These are phyloP conservation scores for Lolium perenne DNA, from an alignment of 176 grass and related monocot genomes.

Conservation along the genomic window DNA sequence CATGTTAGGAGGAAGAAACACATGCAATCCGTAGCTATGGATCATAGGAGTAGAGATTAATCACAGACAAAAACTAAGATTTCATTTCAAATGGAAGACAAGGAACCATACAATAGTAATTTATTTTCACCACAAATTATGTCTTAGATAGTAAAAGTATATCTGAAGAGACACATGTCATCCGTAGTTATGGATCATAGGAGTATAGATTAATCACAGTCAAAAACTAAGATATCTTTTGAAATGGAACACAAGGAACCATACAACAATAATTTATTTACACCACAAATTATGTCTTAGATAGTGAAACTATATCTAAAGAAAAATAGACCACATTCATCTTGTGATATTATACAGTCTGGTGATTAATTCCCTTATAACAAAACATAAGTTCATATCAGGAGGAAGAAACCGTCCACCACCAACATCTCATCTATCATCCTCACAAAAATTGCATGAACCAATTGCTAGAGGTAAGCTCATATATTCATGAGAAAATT, in stretches of 20 bases:
- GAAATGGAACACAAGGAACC: no score
- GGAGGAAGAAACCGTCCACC: background rate
- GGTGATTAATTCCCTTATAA: background rate
- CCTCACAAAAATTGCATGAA: background rate
- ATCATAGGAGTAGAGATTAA: background rate
- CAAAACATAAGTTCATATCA: background rate
- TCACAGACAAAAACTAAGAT: no score
- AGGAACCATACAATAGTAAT: no score
- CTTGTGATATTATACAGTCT: background rate
- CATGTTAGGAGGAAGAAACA: background rate
- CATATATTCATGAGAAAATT: background rate
- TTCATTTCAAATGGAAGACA: background rate
- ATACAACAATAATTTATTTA: no score
- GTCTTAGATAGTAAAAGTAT: no score
- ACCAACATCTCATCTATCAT: background rate
- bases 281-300: no score
- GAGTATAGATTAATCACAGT: no score
- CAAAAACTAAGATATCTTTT: no score
- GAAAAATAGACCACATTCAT: background rate
- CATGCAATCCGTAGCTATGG: background rate
- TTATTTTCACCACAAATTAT: no score
- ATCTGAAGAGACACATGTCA: background rate
- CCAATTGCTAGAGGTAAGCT: background rate
- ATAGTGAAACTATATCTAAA: no score
- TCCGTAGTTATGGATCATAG: no score